Conservation (phyloP, 1,139 yeast species). For the Candida sanyaensis region DNA sequence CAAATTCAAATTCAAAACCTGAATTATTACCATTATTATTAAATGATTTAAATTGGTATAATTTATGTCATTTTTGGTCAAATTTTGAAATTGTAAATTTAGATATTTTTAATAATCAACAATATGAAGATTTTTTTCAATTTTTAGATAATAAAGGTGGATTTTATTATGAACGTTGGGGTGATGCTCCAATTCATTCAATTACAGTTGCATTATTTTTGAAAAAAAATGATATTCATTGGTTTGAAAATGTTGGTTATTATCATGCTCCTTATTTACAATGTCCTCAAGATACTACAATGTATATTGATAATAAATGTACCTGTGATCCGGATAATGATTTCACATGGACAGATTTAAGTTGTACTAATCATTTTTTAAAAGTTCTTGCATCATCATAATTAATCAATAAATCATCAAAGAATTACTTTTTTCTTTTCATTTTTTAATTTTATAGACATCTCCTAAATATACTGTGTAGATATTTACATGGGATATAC, state of each 20-base stretch:
- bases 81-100: conserved; percentile 40
- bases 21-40: conserved; percentile 15
- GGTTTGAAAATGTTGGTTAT: conserved; percentile 37
- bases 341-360: conserved; percentile 26
- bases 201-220: conserved; percentile 29
- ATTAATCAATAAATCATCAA: too few relatives aligned
- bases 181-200: conserved; percentile 43
- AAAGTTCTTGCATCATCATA: neutral
- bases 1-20: conserved; percentile 12
- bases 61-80: conserved; percentile 43
- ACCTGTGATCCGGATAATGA: conserved; percentile 35
- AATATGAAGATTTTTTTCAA: conserved; percentile 27
- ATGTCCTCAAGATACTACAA: conserved; percentile 27
- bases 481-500: neutral
- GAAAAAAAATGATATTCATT: conserved; percentile 25
- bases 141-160: conserved; percentile 35
- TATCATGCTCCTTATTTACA: conserved; percentile 35
- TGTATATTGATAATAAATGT: conserved; percentile 24
- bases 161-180: conserved; percentile 44
- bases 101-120: conserved; percentile 22
- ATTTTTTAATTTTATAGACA: neutral
- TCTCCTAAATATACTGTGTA: neutral
- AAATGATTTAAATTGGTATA: conserved; percentile 25
- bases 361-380: conserved; percentile 33
- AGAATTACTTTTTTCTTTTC: too few relatives aligned